Evolutionary conservation across 192 early-diverging fungal genomes (phyloP).

Genomic region (Lobosporangium transversale): DNA sequence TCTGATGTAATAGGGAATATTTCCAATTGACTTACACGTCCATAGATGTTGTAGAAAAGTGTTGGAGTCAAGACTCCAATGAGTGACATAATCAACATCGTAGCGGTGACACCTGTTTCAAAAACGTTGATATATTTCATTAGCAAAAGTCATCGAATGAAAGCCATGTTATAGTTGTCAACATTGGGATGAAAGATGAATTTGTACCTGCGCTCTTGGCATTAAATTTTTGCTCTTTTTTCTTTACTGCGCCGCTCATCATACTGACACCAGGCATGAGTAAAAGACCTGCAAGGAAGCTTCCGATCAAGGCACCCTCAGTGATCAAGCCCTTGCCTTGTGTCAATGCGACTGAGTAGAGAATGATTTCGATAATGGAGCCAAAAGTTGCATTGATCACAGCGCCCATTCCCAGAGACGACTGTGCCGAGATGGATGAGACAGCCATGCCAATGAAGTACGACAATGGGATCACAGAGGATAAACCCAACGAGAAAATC

Average conservation of each 20-base stretch:
- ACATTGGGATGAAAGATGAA: too few species aligned
- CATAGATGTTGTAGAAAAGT: slow-evolving; percentile 93
- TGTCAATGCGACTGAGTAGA: slow-evolving; percentile 90
- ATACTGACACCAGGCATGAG: slow-evolving; percentile 94
- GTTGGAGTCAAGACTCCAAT: slow-evolving; percentile 95
- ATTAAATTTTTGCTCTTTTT: slow-evolving; percentile 95
- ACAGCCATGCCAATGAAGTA: slow-evolving; percentile 99
- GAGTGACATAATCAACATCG: slow-evolving; percentile 93
- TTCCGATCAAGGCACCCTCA: slow-evolving; percentile 93
- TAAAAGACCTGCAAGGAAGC: slow-evolving; percentile 87
- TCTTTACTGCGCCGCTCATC: slow-evolving; percentile 89
- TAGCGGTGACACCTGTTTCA: slow-evolving; percentile 83
- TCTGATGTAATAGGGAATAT: too few species aligned
- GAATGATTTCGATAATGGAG: slow-evolving; percentile 93
- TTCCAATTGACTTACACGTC: slow-evolving; percentile 63
- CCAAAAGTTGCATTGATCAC: slow-evolving; percentile 99
- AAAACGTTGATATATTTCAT: not conserved
- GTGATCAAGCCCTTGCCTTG: slow-evolving; percentile 88
- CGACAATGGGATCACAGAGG: slow-evolving; percentile 89
- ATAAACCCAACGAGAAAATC: slow-evolving; percentile 75
- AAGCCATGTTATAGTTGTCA: too few species aligned
- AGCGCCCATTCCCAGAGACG: slow-evolving; percentile 89
- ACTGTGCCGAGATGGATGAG: slow-evolving; percentile 95
- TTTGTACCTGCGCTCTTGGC: slow-evolving; percentile 89
- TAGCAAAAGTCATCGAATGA: too few species aligned